phyloP scores from a whole-genome alignment of 2,329 filamentous ascomycete species.

The Dactylellina leptospora region DNA sequence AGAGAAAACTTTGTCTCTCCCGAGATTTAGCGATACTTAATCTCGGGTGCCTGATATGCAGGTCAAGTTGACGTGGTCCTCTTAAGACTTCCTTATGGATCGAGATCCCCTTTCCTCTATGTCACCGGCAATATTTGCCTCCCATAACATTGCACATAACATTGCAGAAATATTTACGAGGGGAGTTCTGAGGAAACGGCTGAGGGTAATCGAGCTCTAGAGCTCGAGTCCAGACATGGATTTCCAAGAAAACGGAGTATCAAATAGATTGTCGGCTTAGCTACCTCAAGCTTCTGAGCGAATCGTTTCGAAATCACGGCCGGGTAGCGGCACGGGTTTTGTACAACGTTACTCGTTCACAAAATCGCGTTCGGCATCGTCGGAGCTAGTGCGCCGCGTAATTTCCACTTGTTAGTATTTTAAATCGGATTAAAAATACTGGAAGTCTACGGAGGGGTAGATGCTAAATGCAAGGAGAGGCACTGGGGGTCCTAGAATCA shows the following conservation, averaged over 20 bases:
- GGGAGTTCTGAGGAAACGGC: no score
- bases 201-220: constrained; percentile 42
- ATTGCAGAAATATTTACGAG: constrained; percentile 5
- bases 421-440: no score
- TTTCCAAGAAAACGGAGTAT: constrained; percentile 5
- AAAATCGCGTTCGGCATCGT: constrained; percentile 7
- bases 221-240: constrained; percentile 27
- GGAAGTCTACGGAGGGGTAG: constrained; percentile 2
- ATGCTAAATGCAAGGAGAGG: constrained; percentile 16
- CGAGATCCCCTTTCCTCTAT: constrained; percentile 31
- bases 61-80: constrained; percentile 25
- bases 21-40: not conserved
- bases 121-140: not conserved
- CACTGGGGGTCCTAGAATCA: constrained; percentile 7
- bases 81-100: constrained; percentile 4
- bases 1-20: not conserved
- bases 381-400: constrained; percentile 9
- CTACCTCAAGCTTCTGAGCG: no score
- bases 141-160: constrained; percentile 8
- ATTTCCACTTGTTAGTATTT: constrained; percentile 7
- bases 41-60: constrained; percentile 1
- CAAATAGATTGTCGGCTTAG: not conserved
- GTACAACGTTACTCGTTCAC: constrained; percentile 26
- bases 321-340: constrained; percentile 36
- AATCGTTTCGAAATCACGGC: constrained; percentile 2